These are phyloP conservation scores for Russula vinacea DNA, from an alignment of 768 basidiomycete species.

Conservation along the genomic window DNA sequence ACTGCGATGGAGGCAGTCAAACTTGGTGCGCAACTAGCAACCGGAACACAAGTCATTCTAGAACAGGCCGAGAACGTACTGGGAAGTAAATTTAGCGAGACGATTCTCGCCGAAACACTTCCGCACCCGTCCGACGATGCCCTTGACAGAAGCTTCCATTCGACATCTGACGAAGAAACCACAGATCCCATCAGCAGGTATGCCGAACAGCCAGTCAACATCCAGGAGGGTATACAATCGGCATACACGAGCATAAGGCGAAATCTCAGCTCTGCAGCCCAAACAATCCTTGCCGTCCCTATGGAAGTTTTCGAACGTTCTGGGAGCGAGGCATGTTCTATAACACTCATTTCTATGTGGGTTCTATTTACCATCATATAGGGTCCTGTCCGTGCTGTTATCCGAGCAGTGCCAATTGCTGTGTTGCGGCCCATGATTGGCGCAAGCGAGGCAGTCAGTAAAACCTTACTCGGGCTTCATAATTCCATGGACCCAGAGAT, in stretches of 20 bases:
- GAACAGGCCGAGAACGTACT: constrained; percentile 92
- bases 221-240: constrained; percentile 82
- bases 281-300: constrained; percentile 96
- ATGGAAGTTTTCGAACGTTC: constrained; percentile 99
- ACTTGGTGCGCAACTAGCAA: constrained; percentile 89
- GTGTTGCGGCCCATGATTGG: constrained; percentile 98
- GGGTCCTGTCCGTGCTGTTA: constrained; percentile 91
- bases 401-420: constrained; percentile 95
- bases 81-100: constrained; percentile 69
- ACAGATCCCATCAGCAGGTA: constrained; percentile 77
- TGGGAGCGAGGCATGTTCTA: constrained; percentile 71
- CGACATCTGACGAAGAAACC: constrained; percentile 46
- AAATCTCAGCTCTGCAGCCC: constrained; percentile 91
- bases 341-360: not conserved
- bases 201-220: constrained; percentile 82
- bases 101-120: constrained; percentile 65
- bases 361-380: constrained; percentile 36
- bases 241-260: constrained; percentile 87
- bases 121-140: constrained; percentile 37
- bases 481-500: constrained; percentile 88
- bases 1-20: constrained; percentile 96
- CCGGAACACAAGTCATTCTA: constrained; percentile 95
- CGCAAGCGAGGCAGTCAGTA: constrained; percentile 92
- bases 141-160: constrained; percentile 33
- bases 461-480: constrained; percentile 89